Conservation (phyloP, 2,329 filamentous ascomycete genomes). For the Microdochium trichocladiopsis region DNA sequence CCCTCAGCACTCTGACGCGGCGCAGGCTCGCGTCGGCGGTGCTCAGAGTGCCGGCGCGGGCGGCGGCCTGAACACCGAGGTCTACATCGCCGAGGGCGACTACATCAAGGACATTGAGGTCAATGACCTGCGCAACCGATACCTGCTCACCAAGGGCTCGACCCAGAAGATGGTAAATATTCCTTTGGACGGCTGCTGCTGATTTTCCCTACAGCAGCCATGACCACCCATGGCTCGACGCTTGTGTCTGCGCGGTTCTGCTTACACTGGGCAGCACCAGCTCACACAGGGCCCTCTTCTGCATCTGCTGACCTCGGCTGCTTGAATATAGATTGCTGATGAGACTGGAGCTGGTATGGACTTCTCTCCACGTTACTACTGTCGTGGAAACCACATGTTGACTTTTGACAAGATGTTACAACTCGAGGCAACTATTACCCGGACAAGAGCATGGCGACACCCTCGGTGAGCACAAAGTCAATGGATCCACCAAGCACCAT, state of each 20-base stretch:
- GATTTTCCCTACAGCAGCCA: conserved; percentile 36
- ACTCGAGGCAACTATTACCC: conserved; percentile 95
- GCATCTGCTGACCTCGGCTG: conserved; percentile 88
- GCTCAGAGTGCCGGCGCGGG: conserved; percentile 25
- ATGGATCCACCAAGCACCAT: not conserved
- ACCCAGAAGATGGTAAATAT: conserved; percentile 99
- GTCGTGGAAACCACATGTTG: conserved; percentile 48
- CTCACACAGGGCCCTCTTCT: conserved; percentile 61
- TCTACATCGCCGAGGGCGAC: conserved; percentile 94
- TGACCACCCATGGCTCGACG: conserved; percentile 29
- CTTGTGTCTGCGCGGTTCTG: conserved; percentile 55
- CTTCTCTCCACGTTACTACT: conserved; percentile 43
- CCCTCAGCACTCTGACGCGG: conserved; percentile 84
- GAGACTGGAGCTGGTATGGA: conserved; percentile 98
- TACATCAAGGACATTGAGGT: conserved; percentile 99
- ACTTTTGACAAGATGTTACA: conserved; percentile 83
- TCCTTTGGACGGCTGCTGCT: conserved; percentile 59
- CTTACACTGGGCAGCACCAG: conserved; percentile 65
- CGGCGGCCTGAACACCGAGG: conserved; percentile 69
- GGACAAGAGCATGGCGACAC: conserved; percentile 94
- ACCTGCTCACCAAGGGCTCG: conserved; percentile 92
- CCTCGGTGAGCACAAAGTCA: conserved; percentile 58
- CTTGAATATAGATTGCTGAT: conserved; percentile 97
- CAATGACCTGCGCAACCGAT: conserved; percentile 94
- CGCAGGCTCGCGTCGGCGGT: conserved; percentile 46